A percentile compares a stretch with the other conserved stretches of the same genome.
Conservation (phyloP, 2,329 filamentous ascomycete species). For the Malbranchea cinnamomea region DNA sequence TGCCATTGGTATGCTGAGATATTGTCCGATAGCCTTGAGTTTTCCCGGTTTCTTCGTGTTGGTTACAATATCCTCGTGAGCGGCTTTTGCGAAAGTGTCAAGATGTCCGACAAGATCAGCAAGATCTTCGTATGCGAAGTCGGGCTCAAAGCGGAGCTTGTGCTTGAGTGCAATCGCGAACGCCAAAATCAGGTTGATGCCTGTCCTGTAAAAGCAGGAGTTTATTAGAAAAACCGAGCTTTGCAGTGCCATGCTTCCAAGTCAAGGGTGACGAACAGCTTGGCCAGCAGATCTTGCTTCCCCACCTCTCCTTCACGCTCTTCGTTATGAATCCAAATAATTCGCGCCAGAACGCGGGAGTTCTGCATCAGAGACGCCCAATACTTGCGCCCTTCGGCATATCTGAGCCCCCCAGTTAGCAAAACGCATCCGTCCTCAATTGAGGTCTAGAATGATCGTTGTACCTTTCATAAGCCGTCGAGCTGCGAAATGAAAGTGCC, state of each 20-base stretch:
- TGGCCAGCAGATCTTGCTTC: conserved; percentile 55
- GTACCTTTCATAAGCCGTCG: conserved; percentile 59
- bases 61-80: conserved; percentile 29
- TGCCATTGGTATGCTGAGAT: conserved; percentile 62
- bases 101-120: conserved; percentile 54
- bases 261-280: conserved; percentile 33
- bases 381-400: conserved; percentile 46
- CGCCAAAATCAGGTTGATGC: conserved; percentile 63
- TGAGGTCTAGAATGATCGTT: too few species aligned
- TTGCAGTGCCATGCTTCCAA: too few species aligned
- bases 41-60: conserved; percentile 31
- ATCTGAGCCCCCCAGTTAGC: too few species aligned
- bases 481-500: conserved; percentile 61
- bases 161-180: conserved; percentile 70
- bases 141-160: conserved; percentile 69
- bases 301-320: conserved; percentile 43
- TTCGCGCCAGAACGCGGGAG: conserved; percentile 45
- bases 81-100: conserved; percentile 55
- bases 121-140: conserved; percentile 61
- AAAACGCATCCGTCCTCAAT: too few species aligned
- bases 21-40: conserved; percentile 54
- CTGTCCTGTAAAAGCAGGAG: conserved; percentile 29
- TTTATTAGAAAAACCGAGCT: not conserved
- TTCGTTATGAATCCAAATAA: conserved; percentile 65
- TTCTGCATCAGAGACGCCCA: conserved; percentile 45